phyloP scores from a whole-genome alignment of 495 filamentous ascomycete species.

The Podospora australis region DNA sequence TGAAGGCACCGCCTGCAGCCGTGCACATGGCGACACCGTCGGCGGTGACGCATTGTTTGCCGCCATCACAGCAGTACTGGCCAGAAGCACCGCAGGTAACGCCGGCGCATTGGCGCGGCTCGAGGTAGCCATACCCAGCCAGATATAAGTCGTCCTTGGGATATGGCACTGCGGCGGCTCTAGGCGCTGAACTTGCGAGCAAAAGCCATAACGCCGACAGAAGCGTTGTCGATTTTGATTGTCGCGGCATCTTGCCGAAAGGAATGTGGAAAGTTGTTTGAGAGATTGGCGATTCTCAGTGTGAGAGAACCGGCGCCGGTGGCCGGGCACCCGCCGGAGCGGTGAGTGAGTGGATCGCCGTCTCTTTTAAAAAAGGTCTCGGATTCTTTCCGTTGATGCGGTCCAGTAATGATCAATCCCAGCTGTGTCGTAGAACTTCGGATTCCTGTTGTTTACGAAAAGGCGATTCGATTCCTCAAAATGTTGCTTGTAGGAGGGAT shows the following conservation, averaged over 20 bases:
- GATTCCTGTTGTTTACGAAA: no score
- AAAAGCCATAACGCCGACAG: slow-evolving; percentile 24
- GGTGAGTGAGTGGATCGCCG: no score
- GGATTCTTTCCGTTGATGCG: neutral
- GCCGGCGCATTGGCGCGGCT: slow-evolving; percentile 47
- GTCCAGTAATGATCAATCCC: neutral
- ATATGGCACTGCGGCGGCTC: slow-evolving; percentile 34
- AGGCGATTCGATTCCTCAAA: no score
- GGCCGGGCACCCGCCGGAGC: neutral
- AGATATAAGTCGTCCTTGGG: slow-evolving; percentile 31
- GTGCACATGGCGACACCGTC: slow-evolving; percentile 35
- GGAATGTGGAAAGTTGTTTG: neutral
- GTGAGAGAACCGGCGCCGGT: neutral
- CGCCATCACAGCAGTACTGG: slow-evolving; percentile 60
- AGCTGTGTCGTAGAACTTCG: no score
- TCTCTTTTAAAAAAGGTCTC: no score
- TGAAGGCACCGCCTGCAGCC: slow-evolving; percentile 38
- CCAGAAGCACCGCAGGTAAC: slow-evolving; percentile 61
- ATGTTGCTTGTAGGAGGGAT: no score
- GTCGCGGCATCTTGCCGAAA: slow-evolving; percentile 6
- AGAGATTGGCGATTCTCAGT: neutral
- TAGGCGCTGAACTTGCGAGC: slow-evolving; percentile 22
- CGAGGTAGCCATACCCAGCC: slow-evolving; percentile 34
- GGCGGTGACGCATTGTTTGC: slow-evolving; percentile 59
- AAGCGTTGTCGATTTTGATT: slow-evolving; percentile 8